Conservation (phyloP, 2,329 filamentous ascomycete species). For the Aspergillus ibericus region DNA sequence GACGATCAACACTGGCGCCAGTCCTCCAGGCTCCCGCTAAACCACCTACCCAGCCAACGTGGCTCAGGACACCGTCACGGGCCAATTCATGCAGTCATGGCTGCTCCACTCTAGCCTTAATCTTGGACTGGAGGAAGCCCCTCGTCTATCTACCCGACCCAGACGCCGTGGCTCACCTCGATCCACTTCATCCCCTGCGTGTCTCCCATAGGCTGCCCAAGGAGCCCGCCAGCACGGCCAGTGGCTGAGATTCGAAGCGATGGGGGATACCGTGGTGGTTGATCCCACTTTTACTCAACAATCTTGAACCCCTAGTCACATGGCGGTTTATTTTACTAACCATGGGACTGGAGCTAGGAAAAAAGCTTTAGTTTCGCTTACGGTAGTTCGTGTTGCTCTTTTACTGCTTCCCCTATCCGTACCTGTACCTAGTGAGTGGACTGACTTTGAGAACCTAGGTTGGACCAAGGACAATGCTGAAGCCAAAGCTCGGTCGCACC, state of each 20-base stretch:
- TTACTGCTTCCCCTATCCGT: neutral
- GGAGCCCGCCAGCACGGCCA: neutral
- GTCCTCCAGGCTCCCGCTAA: neutral
- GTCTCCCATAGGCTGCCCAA: neutral
- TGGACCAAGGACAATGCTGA: neutral
- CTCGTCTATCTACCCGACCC: neutral
- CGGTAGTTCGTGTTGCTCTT: neutral
- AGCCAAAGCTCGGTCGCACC: neutral
- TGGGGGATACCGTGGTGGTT: neutral
- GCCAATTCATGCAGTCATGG: conserved; percentile 15
- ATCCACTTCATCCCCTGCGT: neutral
- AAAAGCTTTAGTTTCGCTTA: neutral
- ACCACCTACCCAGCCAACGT: conserved; percentile 24
- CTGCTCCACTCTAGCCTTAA: conserved; percentile 9
- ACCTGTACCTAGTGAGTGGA: neutral
- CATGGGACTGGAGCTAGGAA: neutral
- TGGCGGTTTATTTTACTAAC: neutral
- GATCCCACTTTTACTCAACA: neutral
- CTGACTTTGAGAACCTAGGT: neutral
- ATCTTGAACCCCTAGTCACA: neutral
- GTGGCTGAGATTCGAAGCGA: neutral
- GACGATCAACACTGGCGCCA: too few species aligned
- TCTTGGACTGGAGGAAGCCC: neutral
- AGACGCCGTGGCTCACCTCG: neutral
- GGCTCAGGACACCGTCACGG: conserved; percentile 19